A percentile compares a stretch with the other conserved stretches of the same genome.
Evolutionary conservation across 2,329 filamentous ascomycete species (phyloP).

Genomic region (Dactylellina sp.): DNA sequence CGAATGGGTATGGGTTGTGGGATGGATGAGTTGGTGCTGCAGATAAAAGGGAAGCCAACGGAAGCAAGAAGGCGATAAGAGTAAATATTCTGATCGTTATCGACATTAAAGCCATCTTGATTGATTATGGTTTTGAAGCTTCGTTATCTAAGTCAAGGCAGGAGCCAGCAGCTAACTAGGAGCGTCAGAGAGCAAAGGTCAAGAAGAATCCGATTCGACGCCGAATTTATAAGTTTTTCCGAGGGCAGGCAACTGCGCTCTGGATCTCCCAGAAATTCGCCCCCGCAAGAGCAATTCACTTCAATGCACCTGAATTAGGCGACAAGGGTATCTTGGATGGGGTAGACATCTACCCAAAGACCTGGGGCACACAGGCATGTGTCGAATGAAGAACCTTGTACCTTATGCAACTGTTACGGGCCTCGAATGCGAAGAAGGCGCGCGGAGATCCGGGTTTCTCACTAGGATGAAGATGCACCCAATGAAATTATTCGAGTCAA

Average conservation of each 20-base stretch:
- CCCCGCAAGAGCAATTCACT: too few relatives aligned
- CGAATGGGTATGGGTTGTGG: conserved; percentile 1
- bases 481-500: background rate
- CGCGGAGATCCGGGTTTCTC: too few relatives aligned
- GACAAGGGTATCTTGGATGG: background rate
- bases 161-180: background rate
- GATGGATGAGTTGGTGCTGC: conserved; percentile 17
- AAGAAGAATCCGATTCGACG: conserved; percentile 8
- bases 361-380: conserved; percentile 43
- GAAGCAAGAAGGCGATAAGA: conserved; percentile 10
- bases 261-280: too few relatives aligned
- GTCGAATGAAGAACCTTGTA: conserved; percentile 50
- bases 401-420: conserved; percentile 26
- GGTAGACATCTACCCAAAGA: conserved; percentile 23
- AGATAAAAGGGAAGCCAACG: conserved; percentile 4
- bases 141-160: conserved; percentile 12
- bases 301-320: background rate
- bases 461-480: too few relatives aligned
- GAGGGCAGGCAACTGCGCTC: too few relatives aligned
- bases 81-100: background rate
- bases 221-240: conserved; percentile 30
- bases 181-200: background rate
- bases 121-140: background rate
- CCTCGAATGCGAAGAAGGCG: too few relatives aligned
- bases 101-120: conserved; percentile 26